These are phyloP conservation scores for Lupinus albus DNA, from an alignment of 306 rosid genomes.

Conservation along the genomic window DNA sequence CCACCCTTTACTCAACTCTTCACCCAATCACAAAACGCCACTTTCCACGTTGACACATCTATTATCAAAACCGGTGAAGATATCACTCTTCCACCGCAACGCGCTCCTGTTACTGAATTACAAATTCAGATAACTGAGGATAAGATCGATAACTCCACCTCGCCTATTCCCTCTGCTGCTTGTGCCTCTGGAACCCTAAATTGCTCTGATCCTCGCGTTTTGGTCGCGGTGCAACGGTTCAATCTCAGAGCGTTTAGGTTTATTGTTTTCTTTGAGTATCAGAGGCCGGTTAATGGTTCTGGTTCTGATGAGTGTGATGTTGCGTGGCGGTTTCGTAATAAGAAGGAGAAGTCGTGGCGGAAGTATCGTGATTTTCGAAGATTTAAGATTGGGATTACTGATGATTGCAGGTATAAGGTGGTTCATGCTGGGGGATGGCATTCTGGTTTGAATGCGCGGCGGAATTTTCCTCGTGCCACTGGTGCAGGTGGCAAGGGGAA, in stretches of 20 bases:
- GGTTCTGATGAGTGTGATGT: slow-evolving; percentile 78
- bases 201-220: slow-evolving; percentile 78
- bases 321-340: slow-evolving; percentile 86
- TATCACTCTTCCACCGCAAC: slow-evolving; percentile 43
- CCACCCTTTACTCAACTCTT: slow-evolving; percentile 87
- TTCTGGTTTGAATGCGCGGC: slow-evolving; percentile 83
- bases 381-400: slow-evolving; percentile 54
- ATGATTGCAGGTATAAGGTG: slow-evolving; percentile 73
- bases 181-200: slow-evolving; percentile 44
- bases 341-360: slow-evolving; percentile 90
- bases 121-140: slow-evolving; percentile 60
- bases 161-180: background rate
- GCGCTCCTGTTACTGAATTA: slow-evolving; percentile 55
- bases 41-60: slow-evolving; percentile 77
- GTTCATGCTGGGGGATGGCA: slow-evolving; percentile 84
- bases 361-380: slow-evolving; percentile 94
- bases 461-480: slow-evolving; percentile 10
- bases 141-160: slow-evolving; percentile 43
- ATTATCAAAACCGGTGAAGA: slow-evolving; percentile 87
- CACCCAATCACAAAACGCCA: slow-evolving; percentile 76
- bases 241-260: slow-evolving; percentile 72
- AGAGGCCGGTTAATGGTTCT: slow-evolving; percentile 71
- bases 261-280: slow-evolving; percentile 77
- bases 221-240: slow-evolving; percentile 71
- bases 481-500: background rate